Percentiles rank a stretch among this genome's conserved stretches.
These are phyloP conservation scores for Scytalidium lignicola DNA, from an alignment of 2,329 filamentous ascomycete genomes.

Conservation along the genomic window DNA sequence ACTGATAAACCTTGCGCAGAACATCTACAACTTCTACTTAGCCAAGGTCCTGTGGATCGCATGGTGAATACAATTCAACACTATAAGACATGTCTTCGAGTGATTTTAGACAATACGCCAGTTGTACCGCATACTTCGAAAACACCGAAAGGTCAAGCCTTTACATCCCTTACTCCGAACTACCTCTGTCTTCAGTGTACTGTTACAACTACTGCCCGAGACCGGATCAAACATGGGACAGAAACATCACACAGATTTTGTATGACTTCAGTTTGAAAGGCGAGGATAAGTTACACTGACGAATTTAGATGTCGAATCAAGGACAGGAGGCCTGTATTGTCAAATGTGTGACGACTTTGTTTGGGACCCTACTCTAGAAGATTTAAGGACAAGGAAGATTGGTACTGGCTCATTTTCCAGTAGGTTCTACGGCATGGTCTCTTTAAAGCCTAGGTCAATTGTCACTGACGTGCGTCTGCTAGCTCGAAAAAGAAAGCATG, in stretches of 20 bases:
- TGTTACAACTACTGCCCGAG: conserved; percentile 60
- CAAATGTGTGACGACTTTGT: conserved; percentile 79
- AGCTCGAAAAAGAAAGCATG: conserved; percentile 71
- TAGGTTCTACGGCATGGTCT: conserved; percentile 30
- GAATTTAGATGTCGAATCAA: conserved; percentile 66
- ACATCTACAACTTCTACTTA: conserved; percentile 65
- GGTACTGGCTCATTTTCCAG: conserved; percentile 61
- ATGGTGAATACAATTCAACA: conserved; percentile 65
- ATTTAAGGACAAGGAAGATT: conserved; percentile 65
- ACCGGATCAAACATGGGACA: conserved; percentile 60
- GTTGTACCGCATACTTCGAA: conserved; percentile 63
- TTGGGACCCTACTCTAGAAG: conserved; percentile 76
- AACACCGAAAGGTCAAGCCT: conserved; percentile 47
- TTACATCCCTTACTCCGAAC: conserved; percentile 61
- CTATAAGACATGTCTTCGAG: conserved; percentile 67
- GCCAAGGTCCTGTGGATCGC: conserved; percentile 50
- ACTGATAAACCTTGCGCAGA: conserved; percentile 41
- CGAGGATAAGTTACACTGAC: conserved; percentile 4
- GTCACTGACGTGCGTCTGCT: conserved; percentile 1
- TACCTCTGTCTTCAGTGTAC: conserved; percentile 72
- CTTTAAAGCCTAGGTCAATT: background rate
- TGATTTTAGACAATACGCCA: conserved; percentile 63
- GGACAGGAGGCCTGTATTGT: conserved; percentile 70
- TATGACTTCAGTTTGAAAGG: conserved; percentile 33
- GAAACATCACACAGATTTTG: conserved; percentile 71